phyloP scores from a whole-genome alignment of 2,329 filamentous ascomycete species.

The Monosporascus sp. region DNA sequence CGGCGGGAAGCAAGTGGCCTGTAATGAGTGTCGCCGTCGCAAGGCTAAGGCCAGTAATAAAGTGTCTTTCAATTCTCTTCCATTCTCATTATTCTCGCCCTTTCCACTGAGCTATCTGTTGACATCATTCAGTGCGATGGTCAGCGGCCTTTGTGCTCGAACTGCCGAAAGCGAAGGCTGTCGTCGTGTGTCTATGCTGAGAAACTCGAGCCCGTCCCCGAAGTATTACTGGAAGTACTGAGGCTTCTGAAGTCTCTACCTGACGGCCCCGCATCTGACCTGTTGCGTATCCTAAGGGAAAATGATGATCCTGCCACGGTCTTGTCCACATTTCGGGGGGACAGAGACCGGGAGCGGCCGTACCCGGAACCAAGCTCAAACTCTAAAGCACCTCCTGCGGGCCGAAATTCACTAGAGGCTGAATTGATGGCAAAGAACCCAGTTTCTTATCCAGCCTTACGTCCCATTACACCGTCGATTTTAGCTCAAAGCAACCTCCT shows the following conservation, averaged over 20 bases:
- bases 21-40: slow-evolving; percentile 12
- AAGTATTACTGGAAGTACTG: slow-evolving; percentile 16
- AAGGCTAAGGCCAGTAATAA: slow-evolving; percentile 13
- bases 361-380: not conserved
- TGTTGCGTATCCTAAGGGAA: slow-evolving; percentile 15
- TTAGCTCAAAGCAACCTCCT: slow-evolving; percentile 6
- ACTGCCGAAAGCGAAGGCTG: slow-evolving; percentile 11
- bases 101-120: not conserved
- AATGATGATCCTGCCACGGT: slow-evolving; percentile 14
- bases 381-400: not conserved
- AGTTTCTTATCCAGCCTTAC: slow-evolving; percentile 13
- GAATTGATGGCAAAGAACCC: slow-evolving; percentile 21
- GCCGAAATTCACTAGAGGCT: slow-evolving; percentile 8
- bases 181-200: slow-evolving; percentile 11
- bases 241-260: slow-evolving; percentile 18
- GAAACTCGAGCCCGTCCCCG: slow-evolving; percentile 7
- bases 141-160: slow-evolving; percentile 9
- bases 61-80: not conserved
- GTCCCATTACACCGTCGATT: slow-evolving; percentile 4
- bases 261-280: slow-evolving; percentile 8
- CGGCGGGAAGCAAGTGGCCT: slow-evolving; percentile 10
- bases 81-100: too few species aligned
- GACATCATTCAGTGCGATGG: slow-evolving; percentile 14
- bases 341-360: not conserved
- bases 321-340: slow-evolving; percentile 14